A percentile compares a stretch with the other conserved stretches of the same genome.
Evolutionary conservation across 768 basidiomycete genomes (phyloP).

Genomic region (Lentinula guzmanii): DNA sequence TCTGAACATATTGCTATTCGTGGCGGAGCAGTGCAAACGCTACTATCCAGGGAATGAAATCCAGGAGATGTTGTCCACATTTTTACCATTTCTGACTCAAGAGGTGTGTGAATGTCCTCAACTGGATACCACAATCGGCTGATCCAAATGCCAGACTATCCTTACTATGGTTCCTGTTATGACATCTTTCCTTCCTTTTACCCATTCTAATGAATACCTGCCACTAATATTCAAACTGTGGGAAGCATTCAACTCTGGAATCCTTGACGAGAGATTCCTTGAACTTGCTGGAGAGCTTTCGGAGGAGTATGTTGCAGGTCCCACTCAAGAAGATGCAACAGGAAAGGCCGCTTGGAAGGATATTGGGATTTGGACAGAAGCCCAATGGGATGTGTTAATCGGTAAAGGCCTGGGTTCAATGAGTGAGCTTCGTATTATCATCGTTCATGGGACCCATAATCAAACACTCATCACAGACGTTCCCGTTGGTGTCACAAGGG

Average conservation of each 20-base stretch:
- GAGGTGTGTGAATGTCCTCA: constrained; percentile 40
- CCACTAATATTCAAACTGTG: constrained; percentile 70
- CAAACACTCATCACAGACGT: constrained; percentile 38
- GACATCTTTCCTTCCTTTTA: constrained; percentile 71
- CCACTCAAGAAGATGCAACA: constrained; percentile 42
- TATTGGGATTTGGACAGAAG: constrained; percentile 84
- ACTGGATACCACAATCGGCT: not conserved
- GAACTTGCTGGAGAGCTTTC: constrained; percentile 65
- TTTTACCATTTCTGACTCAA: constrained; percentile 66
- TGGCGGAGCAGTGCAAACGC: constrained; percentile 67
- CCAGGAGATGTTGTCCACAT: constrained; percentile 61
- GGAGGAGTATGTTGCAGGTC: constrained; percentile 64
- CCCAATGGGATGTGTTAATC: constrained; percentile 79
- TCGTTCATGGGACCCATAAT: not conserved
- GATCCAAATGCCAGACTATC: constrained; percentile 39
- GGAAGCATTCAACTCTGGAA: constrained; percentile 72
- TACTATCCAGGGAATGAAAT: constrained; percentile 66
- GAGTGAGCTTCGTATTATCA: constrained; percentile 38
- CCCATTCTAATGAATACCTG: constrained; percentile 60
- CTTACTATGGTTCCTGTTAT: constrained; percentile 71
- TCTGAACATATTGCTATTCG: constrained; percentile 65
- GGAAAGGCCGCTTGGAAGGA: constrained; percentile 67
- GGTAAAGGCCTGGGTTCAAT: constrained; percentile 79
- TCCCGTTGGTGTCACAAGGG: constrained; percentile 65
- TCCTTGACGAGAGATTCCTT: constrained; percentile 69